phyloP scores from a whole-genome alignment of 2,329 filamentous ascomycete genomes.

The Passalora sequoiae region DNA sequence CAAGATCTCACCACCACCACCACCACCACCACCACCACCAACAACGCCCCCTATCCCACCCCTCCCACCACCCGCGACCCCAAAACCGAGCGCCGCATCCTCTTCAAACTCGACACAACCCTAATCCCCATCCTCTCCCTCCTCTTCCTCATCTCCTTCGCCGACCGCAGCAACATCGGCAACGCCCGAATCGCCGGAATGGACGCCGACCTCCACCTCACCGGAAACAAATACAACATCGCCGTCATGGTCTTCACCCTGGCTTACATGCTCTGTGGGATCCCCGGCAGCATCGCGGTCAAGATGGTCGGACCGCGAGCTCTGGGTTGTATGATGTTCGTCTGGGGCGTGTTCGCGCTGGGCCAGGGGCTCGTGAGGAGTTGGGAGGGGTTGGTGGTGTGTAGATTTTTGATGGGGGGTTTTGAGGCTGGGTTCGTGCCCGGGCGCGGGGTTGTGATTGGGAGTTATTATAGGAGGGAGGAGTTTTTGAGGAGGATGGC shows the following conservation, averaged over 20 bases:
- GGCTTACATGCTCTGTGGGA: conserved; percentile 34
- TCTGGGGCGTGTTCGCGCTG: conserved; percentile 38
- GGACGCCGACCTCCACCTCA: conserved; percentile 33
- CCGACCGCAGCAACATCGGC: conserved; percentile 40
- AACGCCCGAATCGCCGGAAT: conserved; percentile 39
- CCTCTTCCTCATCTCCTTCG: conserved; percentile 41
- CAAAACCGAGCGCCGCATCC: conserved; percentile 39
- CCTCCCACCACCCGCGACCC: conserved; percentile 4
- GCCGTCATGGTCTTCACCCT: conserved; percentile 37
- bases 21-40: no score
- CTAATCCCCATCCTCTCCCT: conserved; percentile 46
- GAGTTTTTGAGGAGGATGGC: conserved; percentile 38
- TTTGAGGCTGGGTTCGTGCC: conserved; percentile 39
- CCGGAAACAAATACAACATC: conserved; percentile 36
- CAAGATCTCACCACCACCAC: no score
- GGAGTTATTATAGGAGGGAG: conserved; percentile 35
- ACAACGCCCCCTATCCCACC: no score
- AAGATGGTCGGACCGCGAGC: conserved; percentile 60
- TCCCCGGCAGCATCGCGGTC: conserved; percentile 43
- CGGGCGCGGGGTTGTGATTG: conserved; percentile 30
- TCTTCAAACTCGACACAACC: conserved; percentile 47
- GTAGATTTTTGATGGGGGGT: conserved; percentile 33
- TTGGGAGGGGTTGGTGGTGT: conserved; percentile 30
- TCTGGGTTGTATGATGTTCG: conserved; percentile 36
- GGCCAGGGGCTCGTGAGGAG: conserved; percentile 33